Percentiles rank a stretch among this genome's conserved stretches.
Conservation (phyloP, 2,329 filamentous ascomycete species). For the Aschersonia sp. region DNA sequence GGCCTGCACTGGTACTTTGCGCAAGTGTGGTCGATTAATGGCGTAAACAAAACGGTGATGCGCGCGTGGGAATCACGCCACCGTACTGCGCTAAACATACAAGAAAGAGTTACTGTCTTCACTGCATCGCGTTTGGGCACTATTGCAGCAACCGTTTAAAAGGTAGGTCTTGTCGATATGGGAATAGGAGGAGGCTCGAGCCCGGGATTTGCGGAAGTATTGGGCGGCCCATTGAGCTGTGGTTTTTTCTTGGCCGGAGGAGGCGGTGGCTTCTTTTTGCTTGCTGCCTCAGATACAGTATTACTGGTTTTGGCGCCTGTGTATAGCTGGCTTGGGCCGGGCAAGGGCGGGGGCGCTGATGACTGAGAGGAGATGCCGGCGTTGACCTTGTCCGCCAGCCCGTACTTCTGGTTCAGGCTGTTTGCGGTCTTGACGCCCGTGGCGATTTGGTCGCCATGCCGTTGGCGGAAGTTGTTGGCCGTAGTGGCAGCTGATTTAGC, state of each 20-base stretch:
- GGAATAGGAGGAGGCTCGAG: constrained; percentile 36
- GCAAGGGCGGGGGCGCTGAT: constrained; percentile 1
- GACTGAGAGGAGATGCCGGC: constrained; percentile 10
- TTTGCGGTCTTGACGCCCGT: constrained; percentile 43
- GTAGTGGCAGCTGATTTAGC: constrained; percentile 42
- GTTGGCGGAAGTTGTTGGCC: constrained; percentile 53
- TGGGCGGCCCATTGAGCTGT: constrained; percentile 13
- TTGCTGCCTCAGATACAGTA: constrained; percentile 8
- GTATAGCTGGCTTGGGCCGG: neutral
- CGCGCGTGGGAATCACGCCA: no score
- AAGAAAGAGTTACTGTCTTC: no score
- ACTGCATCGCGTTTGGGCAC: no score
- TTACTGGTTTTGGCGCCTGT: neutral
- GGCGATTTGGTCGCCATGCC: constrained; percentile 54
- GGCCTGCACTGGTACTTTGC: no score
- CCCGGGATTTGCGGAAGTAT: constrained; percentile 10
- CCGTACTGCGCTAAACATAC: no score
- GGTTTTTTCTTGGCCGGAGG: constrained; percentile 39
- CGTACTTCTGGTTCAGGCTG: constrained; percentile 46
- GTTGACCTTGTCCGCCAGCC: constrained; percentile 26
- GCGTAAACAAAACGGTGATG: no score
- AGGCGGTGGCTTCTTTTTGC: constrained; percentile 39
- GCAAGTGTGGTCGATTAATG: no score
- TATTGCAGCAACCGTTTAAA: constrained; percentile 11
- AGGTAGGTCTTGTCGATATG: constrained; percentile 32